Base-by-base conservation (phyloP, 306 rosid genomes). In the Myrica gale region DNA sequence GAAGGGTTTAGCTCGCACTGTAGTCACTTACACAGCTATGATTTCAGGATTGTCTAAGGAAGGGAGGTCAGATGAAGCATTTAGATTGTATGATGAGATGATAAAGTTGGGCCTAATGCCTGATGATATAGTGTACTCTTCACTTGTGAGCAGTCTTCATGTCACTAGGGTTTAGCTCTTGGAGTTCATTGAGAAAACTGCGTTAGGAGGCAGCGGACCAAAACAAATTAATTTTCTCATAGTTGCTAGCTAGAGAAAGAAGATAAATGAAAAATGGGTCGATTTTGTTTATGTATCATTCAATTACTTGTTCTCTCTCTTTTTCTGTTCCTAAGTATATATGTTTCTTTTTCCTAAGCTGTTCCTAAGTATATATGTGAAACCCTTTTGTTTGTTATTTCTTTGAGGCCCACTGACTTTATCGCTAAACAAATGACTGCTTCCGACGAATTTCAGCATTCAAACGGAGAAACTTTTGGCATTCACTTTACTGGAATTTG, bases 61-160 rank as follows among this genome's bases (percentile, higher is more conserved):
- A 52, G 98, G 96, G 7, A 91, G 96, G 84, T 72, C 78, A 44
- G 90, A 94, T 45, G 97, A 90, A 82, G 96, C 96, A 44, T 91
- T 90, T 76, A 72, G 74, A 73, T 76, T 91, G 75, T 91, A 91
- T 52, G 92, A 91, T 69, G 92, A 90, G 85, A 90, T 94, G 97
- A 86, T 81, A 67, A 56, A 46, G 76, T 68, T 54, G 76, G 93
- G 90, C 70, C 78, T 91, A 68, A 78, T 42, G 47, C 93, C 98
- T 54, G 93, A 93, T 84, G 92, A 93, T 75, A 90, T 94, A 78
- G 88, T 86, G 56, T 93, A 82, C 6, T n/a, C 85, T 57, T 76
- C 91, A 72, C 91, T 93, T 70, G 93, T 84, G 17, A 82, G 89
- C 53, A 80, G 98, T 82, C 90, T 93, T 68, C 88, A 93, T 71